Percentiles rank a stretch among this genome's conserved stretches.
Conservation (phyloP, 2,329 filamentous ascomycete genomes). For the Aspergillus tanneri region DNA sequence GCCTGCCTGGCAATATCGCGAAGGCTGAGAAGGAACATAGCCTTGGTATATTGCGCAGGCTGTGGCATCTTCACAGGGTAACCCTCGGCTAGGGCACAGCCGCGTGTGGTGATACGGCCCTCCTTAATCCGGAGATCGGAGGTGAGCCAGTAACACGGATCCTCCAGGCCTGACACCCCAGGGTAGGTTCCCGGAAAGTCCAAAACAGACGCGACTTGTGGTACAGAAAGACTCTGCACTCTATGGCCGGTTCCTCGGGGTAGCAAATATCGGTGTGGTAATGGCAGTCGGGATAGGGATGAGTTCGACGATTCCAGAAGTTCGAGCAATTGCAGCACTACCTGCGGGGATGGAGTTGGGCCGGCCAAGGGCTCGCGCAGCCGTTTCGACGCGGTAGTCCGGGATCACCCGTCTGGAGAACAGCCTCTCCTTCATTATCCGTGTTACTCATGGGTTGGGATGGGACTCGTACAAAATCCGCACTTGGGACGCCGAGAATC, state of each 20-base stretch:
- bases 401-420: background rate
- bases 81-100: background rate
- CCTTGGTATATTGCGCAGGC: slow-evolving; percentile 6
- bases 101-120: background rate
- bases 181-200: background rate
- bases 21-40: background rate
- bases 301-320: background rate
- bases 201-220: slow-evolving; percentile 7
- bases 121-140: background rate
- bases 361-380: background rate
- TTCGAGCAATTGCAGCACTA: background rate
- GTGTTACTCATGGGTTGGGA: no score
- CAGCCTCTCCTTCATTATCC: no score
- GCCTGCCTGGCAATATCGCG: slow-evolving; percentile 10
- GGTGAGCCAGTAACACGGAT: slow-evolving; percentile 4
- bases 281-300: slow-evolving; percentile 7
- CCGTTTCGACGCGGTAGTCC: slow-evolving; percentile 1
- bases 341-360: background rate
- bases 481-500: no score
- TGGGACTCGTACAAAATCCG: no score
- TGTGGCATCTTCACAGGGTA: slow-evolving; percentile 4
- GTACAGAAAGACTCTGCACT: background rate
- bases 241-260: background rate
- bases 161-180: background rate
- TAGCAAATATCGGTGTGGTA: slow-evolving; percentile 5